These are phyloP conservation scores for Phascolomyces articulosus DNA, from an alignment of 371 early-diverging fungal species.

Conservation along the genomic window DNA sequence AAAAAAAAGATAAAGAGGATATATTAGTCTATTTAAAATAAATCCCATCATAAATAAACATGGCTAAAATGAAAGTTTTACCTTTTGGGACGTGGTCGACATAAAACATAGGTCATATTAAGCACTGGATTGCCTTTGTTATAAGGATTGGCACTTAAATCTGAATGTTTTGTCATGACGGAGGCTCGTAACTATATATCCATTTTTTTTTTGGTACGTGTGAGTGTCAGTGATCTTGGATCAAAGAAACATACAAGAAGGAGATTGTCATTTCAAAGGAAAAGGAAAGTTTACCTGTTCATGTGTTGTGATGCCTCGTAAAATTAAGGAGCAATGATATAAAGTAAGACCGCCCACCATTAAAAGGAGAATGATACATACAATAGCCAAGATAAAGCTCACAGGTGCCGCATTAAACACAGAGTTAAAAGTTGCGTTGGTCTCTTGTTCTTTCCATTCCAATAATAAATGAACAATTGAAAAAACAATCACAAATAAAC, in stretches of 20 bases:
- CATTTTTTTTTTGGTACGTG: too few relatives aligned
- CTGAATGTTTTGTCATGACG: conserved; percentile 37
- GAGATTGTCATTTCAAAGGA: too few relatives aligned
- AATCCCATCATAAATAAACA: not conserved
- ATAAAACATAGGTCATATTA: conserved; percentile 61
- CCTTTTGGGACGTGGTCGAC: conserved; percentile 66
- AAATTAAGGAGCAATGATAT: conserved; percentile 80
- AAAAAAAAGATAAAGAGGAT: too few relatives aligned
- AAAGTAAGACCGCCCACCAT: conserved; percentile 71
- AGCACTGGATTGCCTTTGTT: conserved; percentile 46
- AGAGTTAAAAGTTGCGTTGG: conserved; percentile 13
- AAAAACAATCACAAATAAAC: conserved; percentile 63
- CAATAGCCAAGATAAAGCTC: conserved; percentile 70
- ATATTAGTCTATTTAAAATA: not conserved
- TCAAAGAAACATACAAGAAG: too few relatives aligned
- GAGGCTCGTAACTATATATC: conserved; percentile 47
- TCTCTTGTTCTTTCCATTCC: not conserved
- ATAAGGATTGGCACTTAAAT: conserved; percentile 50
- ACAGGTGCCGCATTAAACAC: conserved; percentile 38
- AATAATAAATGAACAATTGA: conserved; percentile 58
- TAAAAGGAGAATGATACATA: conserved; percentile 63
- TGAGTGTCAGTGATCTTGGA: too few relatives aligned
- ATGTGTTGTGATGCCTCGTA: conserved; percentile 83
- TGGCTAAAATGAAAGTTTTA: conserved; percentile 19
- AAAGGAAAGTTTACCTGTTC: conserved; percentile 65